Base-by-base conservation (phyloP, 139 green algal genomes). In the Picocystis salinarum region DNA sequence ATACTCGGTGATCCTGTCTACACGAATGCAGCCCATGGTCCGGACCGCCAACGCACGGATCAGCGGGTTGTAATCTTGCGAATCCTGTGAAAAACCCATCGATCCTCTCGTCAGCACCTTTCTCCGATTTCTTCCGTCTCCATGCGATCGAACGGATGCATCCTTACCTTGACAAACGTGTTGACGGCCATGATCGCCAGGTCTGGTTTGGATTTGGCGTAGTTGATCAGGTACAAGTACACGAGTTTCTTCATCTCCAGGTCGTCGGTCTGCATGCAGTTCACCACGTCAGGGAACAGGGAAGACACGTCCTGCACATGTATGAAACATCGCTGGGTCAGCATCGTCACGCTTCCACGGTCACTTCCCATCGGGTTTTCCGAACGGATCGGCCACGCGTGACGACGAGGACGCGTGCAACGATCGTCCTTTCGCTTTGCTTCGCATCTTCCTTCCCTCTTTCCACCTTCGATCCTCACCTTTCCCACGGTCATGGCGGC, bases 161-260 rank as follows among this genome's bases (percentile, higher is more conserved):
- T 17, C 26, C 41, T 11, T 5, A 82, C 83, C 76, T 99, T 99
- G 9, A 99, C 89, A 65, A 99, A 99, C 1, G 89, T 99, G 66
- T 99, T 99, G 15, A 99, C 89, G 1, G 82, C 89, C 71, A 99
- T 85, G 53, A 99, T 95, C 33, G 84, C 80, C 40, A 99, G 65
- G 53, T 99, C 89, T 9, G 89, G 89, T 70, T 95, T 80, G 3
- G 80, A 89, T 51, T 96, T 96, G 33, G 89, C 89, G 42, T 96
- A 95, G 61, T 97, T 99, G 62, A 96, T 97, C 6, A 96, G 66
- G 71, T 98, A 99, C 6, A 99, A 64, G 53, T 99, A 99, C 1
- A 99, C 89, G 15, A 99, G 74, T 66, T 99, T 99, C 56, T 94
- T 91, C 20, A 90, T 45, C 60, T 89, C 79, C 52, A 91, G 55